Percentiles rank a stretch among this genome's conserved stretches.
Evolutionary conservation across 331 rosid species (phyloP).

Genomic region (Prunus yedoensis): DNA sequence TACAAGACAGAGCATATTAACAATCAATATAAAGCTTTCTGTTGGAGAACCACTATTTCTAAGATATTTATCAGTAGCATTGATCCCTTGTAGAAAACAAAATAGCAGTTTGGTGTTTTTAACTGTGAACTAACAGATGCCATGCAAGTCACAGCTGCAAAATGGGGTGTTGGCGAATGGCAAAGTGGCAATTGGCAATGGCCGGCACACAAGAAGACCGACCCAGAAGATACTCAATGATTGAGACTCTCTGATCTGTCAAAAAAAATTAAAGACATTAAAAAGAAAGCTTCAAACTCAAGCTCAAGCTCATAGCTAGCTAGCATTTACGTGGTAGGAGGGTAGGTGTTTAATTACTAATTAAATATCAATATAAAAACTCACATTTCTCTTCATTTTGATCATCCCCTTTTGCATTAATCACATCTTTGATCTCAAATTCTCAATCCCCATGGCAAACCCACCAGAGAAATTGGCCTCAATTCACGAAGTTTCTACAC

Average conservation of each 20-base stretch:
- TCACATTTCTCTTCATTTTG: not conserved
- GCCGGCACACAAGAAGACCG: conserved; percentile 4
- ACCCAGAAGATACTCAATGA: not conserved
- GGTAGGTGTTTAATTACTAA: no score
- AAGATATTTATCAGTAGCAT: no score
- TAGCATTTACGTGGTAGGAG: conserved; percentile 7
- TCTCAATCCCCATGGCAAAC: conserved; percentile 6
- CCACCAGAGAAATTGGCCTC: conserved; percentile 16
- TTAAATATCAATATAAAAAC: not conserved
- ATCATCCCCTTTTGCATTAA: not conserved
- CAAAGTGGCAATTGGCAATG: not conserved
- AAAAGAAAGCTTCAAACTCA: not conserved
- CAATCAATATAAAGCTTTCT: no score
- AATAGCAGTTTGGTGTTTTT: not conserved
- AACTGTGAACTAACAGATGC: conserved; percentile 12
- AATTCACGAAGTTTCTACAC: not conserved
- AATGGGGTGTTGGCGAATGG: not conserved
- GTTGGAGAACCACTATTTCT: no score
- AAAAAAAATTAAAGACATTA: not conserved
- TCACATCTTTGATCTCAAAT: not conserved
- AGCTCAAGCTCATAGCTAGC: not conserved
- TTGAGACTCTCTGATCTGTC: not conserved
- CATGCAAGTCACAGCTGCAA: conserved; percentile 17
- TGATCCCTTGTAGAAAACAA: not conserved
- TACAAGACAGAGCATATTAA: no score